Evolutionary conservation across 2,329 filamentous ascomycete species (phyloP).

Genomic region (Clarireedia paspali): DNA sequence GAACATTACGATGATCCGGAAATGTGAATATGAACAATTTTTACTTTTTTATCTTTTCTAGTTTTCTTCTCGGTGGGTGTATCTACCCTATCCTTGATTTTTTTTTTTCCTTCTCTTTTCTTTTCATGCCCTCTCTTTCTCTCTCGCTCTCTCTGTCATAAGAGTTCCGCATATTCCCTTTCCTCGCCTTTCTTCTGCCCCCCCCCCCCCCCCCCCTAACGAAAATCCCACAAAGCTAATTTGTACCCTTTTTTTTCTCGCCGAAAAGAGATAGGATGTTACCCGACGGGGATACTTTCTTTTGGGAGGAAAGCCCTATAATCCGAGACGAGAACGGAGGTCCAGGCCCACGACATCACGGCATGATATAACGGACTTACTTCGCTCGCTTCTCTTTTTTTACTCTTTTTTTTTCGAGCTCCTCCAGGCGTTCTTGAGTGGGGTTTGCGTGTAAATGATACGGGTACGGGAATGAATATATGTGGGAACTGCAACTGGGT

Average conservation of each 20-base stretch:
- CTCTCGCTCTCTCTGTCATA: background rate
- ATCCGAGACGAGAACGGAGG: background rate
- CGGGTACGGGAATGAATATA: too few relatives aligned
- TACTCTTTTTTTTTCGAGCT: too few relatives aligned
- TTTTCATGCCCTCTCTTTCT: background rate
- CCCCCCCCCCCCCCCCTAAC: background rate
- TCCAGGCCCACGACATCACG: too few relatives aligned
- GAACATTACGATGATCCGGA: conserved; percentile 1
- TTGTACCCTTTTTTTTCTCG: too few relatives aligned
- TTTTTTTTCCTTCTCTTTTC: background rate
- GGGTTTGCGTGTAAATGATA: too few relatives aligned
- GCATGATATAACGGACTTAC: too few relatives aligned
- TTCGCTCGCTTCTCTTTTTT: too few relatives aligned
- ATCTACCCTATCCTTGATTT: background rate
- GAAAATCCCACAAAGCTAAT: background rate
- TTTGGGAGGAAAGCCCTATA: background rate
- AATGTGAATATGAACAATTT: conserved; percentile 5
- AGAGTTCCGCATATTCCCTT: too few relatives aligned
- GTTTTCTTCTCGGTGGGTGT: background rate
- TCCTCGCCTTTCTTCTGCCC: too few relatives aligned
- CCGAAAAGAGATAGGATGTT: background rate
- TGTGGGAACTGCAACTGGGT: too few relatives aligned
- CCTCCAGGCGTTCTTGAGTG: too few relatives aligned
- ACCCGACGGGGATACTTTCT: background rate
- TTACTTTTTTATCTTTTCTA: background rate